Base-by-base conservation (phyloP, 139 green algal genomes). In the Pleodorina starrii region DNA sequence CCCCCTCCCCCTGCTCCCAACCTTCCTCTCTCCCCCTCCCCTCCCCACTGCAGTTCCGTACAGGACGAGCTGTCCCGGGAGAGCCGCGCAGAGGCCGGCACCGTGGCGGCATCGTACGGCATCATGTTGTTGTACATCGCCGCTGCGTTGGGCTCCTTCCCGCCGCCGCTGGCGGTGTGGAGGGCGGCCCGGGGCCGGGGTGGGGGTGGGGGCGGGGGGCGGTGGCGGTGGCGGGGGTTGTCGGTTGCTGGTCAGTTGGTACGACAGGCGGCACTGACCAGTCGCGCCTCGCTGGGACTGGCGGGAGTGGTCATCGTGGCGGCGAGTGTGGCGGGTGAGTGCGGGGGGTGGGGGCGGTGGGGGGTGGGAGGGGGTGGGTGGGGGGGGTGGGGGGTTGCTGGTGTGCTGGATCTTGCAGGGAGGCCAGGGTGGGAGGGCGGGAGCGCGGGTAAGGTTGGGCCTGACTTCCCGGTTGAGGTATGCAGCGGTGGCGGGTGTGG, bases 81-180 rank as follows among this genome's bases (percentile, higher is more conserved):
- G 91, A 96, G 82, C 85, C 86, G 87, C 50, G 87, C 92, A 1
- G 96, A 97, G n/a, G 93, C 85, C 10, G 43, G 36, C 35, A 97
- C 96, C 1, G 95, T 98, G 35, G 94, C 94, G 5, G 43, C 94
- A 2, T 98, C 95, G 1, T 99, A 98, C 82, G 25, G 94, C 0
- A 95, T 94, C n/a, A 99, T 99, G 97, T 92, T 98, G 76, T 43
- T 91, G 0, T 98, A 98, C 94, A 96, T 99, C 40, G 92, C 95
- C 0, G 51, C 94, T 2, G 95, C 96, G 17, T 91, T 98, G 50
- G 93, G 91, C 27, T 81, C 87, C 29, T 83, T 96, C 66, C 94
- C 95, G 0, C 78, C 88, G 4, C 16, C 73, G 0, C 36, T 40
- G 79, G 12, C 32, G 4, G 40, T 57, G 57, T 60, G 40, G 79